phyloP scores from a whole-genome alignment of 805 yeast species.

The Ogataea angusta region DNA sequence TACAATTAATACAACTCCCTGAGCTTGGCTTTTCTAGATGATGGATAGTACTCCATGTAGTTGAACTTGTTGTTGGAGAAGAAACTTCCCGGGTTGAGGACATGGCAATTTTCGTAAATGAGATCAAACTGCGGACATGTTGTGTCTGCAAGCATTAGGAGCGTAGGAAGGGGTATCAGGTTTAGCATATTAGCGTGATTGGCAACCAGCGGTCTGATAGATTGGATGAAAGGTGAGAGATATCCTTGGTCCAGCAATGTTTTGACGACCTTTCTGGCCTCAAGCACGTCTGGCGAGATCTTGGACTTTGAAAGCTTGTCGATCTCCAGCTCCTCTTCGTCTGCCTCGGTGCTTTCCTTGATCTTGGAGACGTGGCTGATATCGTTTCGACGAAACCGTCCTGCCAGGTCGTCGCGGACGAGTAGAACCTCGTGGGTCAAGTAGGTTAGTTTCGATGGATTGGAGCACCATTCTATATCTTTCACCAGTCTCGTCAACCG shows the following conservation, averaged over 20 bases:
- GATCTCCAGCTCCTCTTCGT: constrained; percentile 24
- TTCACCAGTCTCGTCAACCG: constrained; percentile 59
- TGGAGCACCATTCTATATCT: constrained; percentile 56
- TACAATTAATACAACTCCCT: constrained; percentile 40
- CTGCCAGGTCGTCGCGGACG: constrained; percentile 68
- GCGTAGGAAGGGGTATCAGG: constrained; percentile 76
- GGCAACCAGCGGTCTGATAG: constrained; percentile 62
- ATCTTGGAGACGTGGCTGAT: constrained; percentile 45
- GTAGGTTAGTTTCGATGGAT: constrained; percentile 77
- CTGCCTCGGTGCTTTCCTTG: constrained; percentile 15
- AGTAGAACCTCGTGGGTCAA: constrained; percentile 80
- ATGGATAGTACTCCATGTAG: constrained; percentile 73
- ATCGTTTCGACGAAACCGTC: constrained; percentile 68
- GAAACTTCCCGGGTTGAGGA: constrained; percentile 67
- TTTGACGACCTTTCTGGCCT: constrained; percentile 68
- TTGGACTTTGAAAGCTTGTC: constrained; percentile 32
- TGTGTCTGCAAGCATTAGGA: constrained; percentile 62
- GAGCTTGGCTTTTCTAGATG: constrained; percentile 47
- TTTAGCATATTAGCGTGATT: constrained; percentile 67
- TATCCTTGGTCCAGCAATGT: constrained; percentile 86
- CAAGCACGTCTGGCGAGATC: constrained; percentile 45
- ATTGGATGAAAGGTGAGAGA: constrained; percentile 71
- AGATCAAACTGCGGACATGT: constrained; percentile 69
- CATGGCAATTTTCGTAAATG: constrained; percentile 78
- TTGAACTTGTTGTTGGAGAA: constrained; percentile 46